Evolutionary conservation across 1,284 basidiomycete species (phyloP).

Genomic region (Trichosporon sp.): DNA sequence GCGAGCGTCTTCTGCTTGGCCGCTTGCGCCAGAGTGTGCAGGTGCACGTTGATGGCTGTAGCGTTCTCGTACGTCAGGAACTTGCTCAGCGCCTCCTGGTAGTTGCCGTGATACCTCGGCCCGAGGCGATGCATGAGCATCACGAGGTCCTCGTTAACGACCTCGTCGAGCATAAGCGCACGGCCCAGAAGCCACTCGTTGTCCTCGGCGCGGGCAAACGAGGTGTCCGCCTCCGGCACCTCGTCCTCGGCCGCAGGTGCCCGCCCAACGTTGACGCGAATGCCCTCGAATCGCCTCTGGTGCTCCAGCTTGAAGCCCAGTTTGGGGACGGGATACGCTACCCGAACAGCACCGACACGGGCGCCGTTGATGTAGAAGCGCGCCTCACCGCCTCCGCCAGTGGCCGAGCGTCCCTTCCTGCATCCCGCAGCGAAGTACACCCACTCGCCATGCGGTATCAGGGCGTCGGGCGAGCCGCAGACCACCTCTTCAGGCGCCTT

Average conservation of each 20-base stretch:
- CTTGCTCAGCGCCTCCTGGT: slow-evolving; percentile 46
- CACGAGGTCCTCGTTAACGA: slow-evolving; percentile 45
- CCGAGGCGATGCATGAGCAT: slow-evolving; percentile 47
- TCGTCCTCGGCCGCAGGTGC: neutral
- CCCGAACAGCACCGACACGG: slow-evolving; percentile 38
- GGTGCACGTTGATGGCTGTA: slow-evolving; percentile 48
- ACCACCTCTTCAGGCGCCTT: slow-evolving; percentile 33
- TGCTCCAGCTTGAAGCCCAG: slow-evolving; percentile 8
- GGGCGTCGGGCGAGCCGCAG: slow-evolving; percentile 41
- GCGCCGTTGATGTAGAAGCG: slow-evolving; percentile 42
- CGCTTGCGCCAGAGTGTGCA: slow-evolving; percentile 36
- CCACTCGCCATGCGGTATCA: slow-evolving; percentile 47
- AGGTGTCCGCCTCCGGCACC: neutral
- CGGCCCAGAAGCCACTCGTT: slow-evolving; percentile 48
- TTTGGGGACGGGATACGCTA: slow-evolving; percentile 33
- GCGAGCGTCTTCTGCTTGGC: slow-evolving; percentile 37
- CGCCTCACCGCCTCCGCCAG: slow-evolving; percentile 31
- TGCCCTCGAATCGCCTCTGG: slow-evolving; percentile 5
- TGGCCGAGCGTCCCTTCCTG: slow-evolving; percentile 26
- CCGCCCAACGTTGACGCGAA: slow-evolving; percentile 14
- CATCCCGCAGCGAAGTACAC: slow-evolving; percentile 43
- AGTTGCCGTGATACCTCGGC: slow-evolving; percentile 47
- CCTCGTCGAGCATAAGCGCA: slow-evolving; percentile 41
- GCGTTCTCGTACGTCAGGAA: slow-evolving; percentile 50
- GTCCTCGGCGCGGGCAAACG: slow-evolving; percentile 33